Conservation (phyloP, 768 basidiomycete species). For the Coprinopsis strossmayeri region DNA sequence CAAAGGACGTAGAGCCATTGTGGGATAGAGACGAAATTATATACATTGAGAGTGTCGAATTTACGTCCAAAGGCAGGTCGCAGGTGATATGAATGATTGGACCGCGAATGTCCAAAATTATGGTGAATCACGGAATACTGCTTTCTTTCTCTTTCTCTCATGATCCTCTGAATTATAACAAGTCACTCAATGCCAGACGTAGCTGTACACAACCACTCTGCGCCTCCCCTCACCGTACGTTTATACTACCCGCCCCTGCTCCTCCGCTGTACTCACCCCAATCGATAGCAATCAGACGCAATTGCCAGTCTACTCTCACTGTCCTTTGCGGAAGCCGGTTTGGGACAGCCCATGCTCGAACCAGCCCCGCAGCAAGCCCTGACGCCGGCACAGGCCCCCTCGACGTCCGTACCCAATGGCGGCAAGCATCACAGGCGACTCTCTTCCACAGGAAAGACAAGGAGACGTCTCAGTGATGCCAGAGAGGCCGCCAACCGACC, state of each 20-base stretch:
- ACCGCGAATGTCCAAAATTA: not conserved
- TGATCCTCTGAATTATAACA: constrained; percentile 5
- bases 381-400: constrained; percentile 16
- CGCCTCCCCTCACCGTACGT: constrained; percentile 7
- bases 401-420: constrained; percentile 21
- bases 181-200: constrained; percentile 6
- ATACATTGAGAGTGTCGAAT: too few relatives aligned
- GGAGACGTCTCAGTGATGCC: constrained; percentile 72
- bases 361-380: constrained; percentile 8
- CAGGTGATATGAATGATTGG: not conserved
- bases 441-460: constrained; percentile 63
- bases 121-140: not conserved
- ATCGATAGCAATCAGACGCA: constrained; percentile 32
- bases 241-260: too few relatives aligned
- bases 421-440: constrained; percentile 59
- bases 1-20: too few relatives aligned
- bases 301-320: constrained; percentile 61
- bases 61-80: not conserved
- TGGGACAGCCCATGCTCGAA: constrained; percentile 24
- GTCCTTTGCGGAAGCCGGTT: constrained; percentile 53
- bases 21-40: too few relatives aligned
- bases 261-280: not conserved
- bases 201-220: not conserved
- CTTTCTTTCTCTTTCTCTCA: constrained; percentile 5
- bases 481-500: constrained; percentile 71